Base-by-base conservation (phyloP, 495 filamentous ascomycete genomes). In the Monascus purpureus region DNA sequence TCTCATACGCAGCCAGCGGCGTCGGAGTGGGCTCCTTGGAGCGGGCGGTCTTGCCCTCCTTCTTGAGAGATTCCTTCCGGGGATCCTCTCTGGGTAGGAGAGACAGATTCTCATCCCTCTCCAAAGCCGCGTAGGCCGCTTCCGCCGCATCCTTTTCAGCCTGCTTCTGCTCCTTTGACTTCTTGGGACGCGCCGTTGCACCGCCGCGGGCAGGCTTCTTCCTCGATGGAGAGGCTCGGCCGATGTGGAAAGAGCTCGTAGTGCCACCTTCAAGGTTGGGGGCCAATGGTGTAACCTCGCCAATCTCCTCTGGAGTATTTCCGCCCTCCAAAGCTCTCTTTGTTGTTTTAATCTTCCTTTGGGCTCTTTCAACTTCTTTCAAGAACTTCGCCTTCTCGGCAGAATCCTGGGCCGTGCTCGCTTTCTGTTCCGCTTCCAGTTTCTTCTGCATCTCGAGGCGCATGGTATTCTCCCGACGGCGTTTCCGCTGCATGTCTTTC, bases 401-500 rank as follows among this genome's bases (percentile, higher is more conserved):
- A 20, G 84, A 77, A 49, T 94, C 82, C 39, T 77, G 66, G 1
- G 82, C 77, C 25, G 67, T 67, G 33, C 73, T 69, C 1, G 86
- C 85, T 32, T 78, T 77, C 30, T 73, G 66, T 29, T 92, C 63
- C 3, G 84, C 85, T 37, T 87, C 77, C 7, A 77, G 65, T 40
- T 88, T 82, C 57, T 93, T 88, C 43, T 86, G 77, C 45, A 82
- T 72, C 27, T 88, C 85, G 36, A 76, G 67, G 9, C 81, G 79
- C 50, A 94, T 79, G 8, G 90, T 93, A 58, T 94, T 94, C 51
- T 97, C 90, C 13, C 90, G 75, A n/a, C 90, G 77, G 15, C 90
- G 75, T 60, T 95, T 96, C 15, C 92, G 79, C 47, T 99, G 90
- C 81, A 95, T 93, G 40, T 96, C 90, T 61, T 99, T 99, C 68